Evolutionary conservation across 148 eudicot species (phyloP).

Genomic region (Gaultheria prostrata): DNA sequence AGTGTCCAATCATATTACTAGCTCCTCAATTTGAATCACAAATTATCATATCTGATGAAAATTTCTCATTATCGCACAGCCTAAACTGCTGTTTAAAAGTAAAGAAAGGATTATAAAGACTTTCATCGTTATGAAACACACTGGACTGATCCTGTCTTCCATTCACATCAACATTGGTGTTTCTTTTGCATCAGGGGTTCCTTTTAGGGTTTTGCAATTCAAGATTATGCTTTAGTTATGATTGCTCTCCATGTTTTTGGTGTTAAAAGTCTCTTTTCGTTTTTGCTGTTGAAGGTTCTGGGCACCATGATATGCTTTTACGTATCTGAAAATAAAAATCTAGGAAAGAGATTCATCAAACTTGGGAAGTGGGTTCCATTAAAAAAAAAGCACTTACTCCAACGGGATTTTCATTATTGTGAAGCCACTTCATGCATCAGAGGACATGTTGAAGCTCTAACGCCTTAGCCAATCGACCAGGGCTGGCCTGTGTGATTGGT

Average conservation of each 20-base stretch:
- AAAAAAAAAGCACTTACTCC: neutral
- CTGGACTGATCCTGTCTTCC: neutral
- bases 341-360: neutral
- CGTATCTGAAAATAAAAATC: neutral
- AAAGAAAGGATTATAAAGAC: neutral
- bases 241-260: neutral
- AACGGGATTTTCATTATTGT: neutral
- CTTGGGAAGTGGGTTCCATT: constrained; percentile 3
- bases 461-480: neutral
- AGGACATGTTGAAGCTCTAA: neutral
- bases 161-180: neutral
- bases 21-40: neutral
- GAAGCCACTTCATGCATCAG: neutral
- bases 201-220: neutral
- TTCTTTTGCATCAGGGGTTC: neutral
- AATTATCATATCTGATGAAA: neutral
- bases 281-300: neutral
- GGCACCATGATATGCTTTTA: neutral
- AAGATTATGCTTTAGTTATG: neutral
- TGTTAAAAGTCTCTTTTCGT: neutral
- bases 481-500: neutral
- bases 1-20: neutral
- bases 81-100: neutral
- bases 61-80: neutral
- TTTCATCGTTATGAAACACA: neutral